Conservation (phyloP, 176 grass and related monocot species). For the Phoenix roebelenii region DNA sequence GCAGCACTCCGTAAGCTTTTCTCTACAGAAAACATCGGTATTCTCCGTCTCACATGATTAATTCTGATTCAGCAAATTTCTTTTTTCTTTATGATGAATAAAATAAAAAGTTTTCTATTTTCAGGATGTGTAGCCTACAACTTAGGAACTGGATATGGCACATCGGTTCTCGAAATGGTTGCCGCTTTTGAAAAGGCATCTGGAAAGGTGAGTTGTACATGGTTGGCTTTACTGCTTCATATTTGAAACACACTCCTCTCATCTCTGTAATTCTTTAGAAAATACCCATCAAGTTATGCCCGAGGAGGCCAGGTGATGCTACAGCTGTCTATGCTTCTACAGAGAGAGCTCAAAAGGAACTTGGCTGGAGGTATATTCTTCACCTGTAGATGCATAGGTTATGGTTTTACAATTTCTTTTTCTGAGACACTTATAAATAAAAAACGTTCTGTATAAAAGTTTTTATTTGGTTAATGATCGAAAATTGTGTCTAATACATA, state of each 20-base stretch:
- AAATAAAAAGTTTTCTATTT: background rate
- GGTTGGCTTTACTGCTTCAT: background rate
- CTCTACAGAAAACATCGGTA: too few relatives aligned
- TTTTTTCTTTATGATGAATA: too few relatives aligned
- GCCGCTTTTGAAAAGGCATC: constrained; percentile 22
- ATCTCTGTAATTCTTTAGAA: constrained; percentile 10
- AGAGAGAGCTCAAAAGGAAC: constrained; percentile 26
- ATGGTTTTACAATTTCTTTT: too few relatives aligned
- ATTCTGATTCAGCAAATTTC: too few relatives aligned
- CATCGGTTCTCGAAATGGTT: constrained; percentile 24
- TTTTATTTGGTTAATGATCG: too few relatives aligned
- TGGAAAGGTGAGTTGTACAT: constrained; percentile 13
- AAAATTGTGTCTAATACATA: too few relatives aligned
- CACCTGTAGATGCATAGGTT: too few relatives aligned
- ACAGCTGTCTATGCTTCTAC: constrained; percentile 22
- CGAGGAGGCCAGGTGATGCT: constrained; percentile 25
- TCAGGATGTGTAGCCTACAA: constrained; percentile 23
- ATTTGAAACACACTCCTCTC: background rate
- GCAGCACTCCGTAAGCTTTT: too few relatives aligned
- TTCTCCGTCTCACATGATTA: too few relatives aligned
- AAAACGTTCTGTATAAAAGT: too few relatives aligned
- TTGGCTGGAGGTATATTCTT: constrained; percentile 23
- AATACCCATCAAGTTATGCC: constrained; percentile 22
- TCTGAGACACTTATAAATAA: too few relatives aligned
- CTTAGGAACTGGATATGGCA: constrained; percentile 21